These are phyloP conservation scores for Ganoderma lucidum DNA, from an alignment of 1,284 basidiomycete species.

Conservation along the genomic window DNA sequence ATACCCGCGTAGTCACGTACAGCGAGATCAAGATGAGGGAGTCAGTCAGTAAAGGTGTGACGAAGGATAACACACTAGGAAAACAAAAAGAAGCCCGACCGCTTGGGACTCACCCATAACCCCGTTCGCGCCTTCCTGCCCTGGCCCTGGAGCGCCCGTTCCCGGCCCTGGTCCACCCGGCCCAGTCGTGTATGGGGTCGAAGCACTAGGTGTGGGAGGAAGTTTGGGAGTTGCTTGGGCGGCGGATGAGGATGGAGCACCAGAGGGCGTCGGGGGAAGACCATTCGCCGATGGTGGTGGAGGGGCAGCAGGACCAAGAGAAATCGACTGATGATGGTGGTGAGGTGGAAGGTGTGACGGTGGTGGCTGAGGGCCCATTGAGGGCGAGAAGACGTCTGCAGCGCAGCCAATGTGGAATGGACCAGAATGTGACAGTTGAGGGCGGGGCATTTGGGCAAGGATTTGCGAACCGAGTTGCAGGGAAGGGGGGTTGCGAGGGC, in stretches of 20 bases:
- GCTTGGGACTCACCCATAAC: constrained; percentile 27
- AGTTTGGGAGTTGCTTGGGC: constrained; percentile 37
- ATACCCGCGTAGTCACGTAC: constrained; percentile 2
- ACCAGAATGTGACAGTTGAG: not conserved
- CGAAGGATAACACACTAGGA: not conserved
- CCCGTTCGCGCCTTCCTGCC: constrained; percentile 31
- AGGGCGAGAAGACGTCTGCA: constrained; percentile 36
- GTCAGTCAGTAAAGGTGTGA: not conserved
- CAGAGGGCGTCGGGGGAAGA: constrained; percentile 27
- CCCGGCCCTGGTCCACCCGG: constrained; percentile 27
- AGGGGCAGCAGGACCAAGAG: constrained; percentile 34
- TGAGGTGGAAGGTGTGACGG: constrained; percentile 28
- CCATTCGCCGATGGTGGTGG: constrained; percentile 26
- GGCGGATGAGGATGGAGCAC: constrained; percentile 21
- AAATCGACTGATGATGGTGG: constrained; percentile 36
- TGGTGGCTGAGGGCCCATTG: constrained; percentile 30
- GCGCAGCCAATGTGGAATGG: not conserved
- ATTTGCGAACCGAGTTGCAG: not conserved
- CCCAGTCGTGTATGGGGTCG: constrained; percentile 31
- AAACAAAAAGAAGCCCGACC: not conserved
- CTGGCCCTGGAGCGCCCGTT: constrained; percentile 30
- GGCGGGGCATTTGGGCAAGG: constrained; percentile 6
- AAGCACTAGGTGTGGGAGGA: constrained; percentile 35
- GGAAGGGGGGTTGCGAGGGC: constrained; percentile 16
- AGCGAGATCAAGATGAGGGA: not conserved